A percentile compares a stretch with the other conserved stretches of the same genome.
Evolutionary conservation across 495 filamentous ascomycete species (phyloP).

Genomic region (Choiromyces venosus): DNA sequence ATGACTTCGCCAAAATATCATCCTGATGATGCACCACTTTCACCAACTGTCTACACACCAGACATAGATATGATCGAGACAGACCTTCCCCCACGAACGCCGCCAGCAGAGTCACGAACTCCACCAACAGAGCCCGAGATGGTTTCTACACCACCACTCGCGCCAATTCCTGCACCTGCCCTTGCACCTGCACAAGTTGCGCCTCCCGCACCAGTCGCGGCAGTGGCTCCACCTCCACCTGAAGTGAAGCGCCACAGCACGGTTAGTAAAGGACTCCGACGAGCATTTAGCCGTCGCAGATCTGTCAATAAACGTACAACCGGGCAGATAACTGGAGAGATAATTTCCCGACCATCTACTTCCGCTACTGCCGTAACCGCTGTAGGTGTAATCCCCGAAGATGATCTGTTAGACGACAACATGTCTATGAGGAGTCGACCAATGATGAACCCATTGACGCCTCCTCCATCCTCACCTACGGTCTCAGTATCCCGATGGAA

Average conservation of each 20-base stretch:
- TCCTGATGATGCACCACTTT: neutral
- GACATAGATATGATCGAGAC: slow-evolving; percentile 12
- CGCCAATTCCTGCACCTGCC: neutral
- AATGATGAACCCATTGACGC: neutral
- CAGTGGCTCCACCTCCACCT: neutral
- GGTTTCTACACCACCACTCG: neutral
- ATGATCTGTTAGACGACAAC: neutral
- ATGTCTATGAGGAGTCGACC: neutral
- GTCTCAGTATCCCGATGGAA: slow-evolving; percentile 33
- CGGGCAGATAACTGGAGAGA: slow-evolving; percentile 24
- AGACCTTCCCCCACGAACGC: slow-evolving; percentile 13
- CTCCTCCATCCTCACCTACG: slow-evolving; percentile 17
- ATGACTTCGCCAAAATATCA: slow-evolving; percentile 1
- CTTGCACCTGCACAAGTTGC: neutral
- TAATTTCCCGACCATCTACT: slow-evolving; percentile 33
- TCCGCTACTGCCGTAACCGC: slow-evolving; percentile 12
- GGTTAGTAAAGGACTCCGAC: slow-evolving; percentile 27
- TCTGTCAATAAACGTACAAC: slow-evolving; percentile 24
- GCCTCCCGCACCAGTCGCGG: too few species aligned
- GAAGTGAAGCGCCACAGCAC: slow-evolving; percentile 20
- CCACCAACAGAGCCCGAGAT: slow-evolving; percentile 12
- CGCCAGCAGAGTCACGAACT: slow-evolving; percentile 11
- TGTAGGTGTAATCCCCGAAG: slow-evolving; percentile 9
- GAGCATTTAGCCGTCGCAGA: slow-evolving; percentile 38
- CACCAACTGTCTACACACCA: neutral